Conservation (phyloP, 176 grass and related monocot species). For the Melocanna baccifera region DNA sequence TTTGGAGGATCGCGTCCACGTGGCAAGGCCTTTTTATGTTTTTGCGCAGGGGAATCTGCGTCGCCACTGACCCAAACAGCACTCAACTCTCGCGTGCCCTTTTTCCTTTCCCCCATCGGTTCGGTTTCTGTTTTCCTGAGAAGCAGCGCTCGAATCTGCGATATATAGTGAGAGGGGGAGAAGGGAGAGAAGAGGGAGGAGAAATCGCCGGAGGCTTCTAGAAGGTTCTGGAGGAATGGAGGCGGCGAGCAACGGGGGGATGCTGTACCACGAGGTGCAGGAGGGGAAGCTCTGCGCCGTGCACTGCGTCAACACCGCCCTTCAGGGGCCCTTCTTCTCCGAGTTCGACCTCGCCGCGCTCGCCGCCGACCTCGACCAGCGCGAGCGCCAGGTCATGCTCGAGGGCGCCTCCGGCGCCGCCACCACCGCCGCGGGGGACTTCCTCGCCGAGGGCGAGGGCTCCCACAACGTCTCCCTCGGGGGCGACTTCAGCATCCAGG, state of each 20-base stretch:
- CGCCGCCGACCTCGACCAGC: constrained; percentile 81
- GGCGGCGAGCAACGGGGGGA: constrained; percentile 74
- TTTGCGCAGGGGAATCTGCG: not conserved
- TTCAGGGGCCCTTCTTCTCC: constrained; percentile 99
- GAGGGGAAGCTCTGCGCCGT: constrained; percentile 97
- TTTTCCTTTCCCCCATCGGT: not conserved
- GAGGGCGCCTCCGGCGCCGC: constrained; percentile 34
- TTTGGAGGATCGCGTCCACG: constrained; percentile 2
- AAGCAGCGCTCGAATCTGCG: constrained; percentile 33
- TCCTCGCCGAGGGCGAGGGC: constrained; percentile 55
- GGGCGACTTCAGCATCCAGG: constrained; percentile 99
- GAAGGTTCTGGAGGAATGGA: constrained; percentile 41
- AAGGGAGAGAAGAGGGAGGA: not conserved
- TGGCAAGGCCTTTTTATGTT: not conserved
- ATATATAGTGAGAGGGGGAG: not conserved
- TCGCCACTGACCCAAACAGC: constrained; percentile 2
- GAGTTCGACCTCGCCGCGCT: constrained; percentile 95
- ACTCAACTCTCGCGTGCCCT: constrained; percentile 6
- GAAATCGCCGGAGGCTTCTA: not conserved
- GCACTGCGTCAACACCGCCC: constrained; percentile 95
- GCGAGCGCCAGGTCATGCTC: constrained; percentile 79
- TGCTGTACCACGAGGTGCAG: constrained; percentile 99
- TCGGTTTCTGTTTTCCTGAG: not conserved
- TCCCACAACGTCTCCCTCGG: constrained; percentile 94
- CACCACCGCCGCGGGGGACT: constrained; percentile 43